Base-by-base conservation (phyloP, 164 flowering plant species). In the Litsea cubeba region DNA sequence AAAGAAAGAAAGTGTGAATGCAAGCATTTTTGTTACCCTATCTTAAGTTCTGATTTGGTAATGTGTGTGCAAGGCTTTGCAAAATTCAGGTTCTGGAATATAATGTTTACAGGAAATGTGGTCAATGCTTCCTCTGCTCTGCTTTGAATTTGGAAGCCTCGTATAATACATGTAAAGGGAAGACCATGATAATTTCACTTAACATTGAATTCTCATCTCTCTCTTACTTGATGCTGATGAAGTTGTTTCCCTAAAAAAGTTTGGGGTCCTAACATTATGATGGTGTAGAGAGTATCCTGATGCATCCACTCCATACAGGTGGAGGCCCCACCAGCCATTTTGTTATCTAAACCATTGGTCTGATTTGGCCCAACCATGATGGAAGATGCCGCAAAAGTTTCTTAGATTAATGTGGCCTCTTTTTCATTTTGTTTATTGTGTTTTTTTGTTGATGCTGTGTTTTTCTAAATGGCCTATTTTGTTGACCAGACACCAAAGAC, bases 21-120 rank as follows among this genome's bases (percentile, higher is more conserved):
- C 26, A 35, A 66, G 20, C 25, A 2, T 17, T 20, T 32, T 54
- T 7, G 32, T 10, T 54, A 17, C 60, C 60, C 17, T 54, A 54
- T 54, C 17, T 54, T 3, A 15, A 18, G 17, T 18, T 17, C 60
- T 12, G 18, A 12, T 50, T 22, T 74, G 49, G 28, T 10, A 68
- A 22, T 14, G 26, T 30, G 46, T 68, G 71, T 11, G n/a, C 12
- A 24, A 24, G 23, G 26, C 3, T 23, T 46, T n/a, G 51, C 5
- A 24, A 15, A 50, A 60, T 35, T 30, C 35, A 20, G 50, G 12
- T 60, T 35, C 17, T 20, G 30, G 68, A 24, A 72, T 7, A 72
- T 60, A 72, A 76, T 72, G 67, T 60, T 49, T 76, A 15, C 50
- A 50, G 60, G 69, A 58, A 58, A 72, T 71, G 60, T 71, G 74